These are phyloP conservation scores for Hordeum marinum DNA, from an alignment of 176 grass and related monocot species.

Conservation along the genomic window DNA sequence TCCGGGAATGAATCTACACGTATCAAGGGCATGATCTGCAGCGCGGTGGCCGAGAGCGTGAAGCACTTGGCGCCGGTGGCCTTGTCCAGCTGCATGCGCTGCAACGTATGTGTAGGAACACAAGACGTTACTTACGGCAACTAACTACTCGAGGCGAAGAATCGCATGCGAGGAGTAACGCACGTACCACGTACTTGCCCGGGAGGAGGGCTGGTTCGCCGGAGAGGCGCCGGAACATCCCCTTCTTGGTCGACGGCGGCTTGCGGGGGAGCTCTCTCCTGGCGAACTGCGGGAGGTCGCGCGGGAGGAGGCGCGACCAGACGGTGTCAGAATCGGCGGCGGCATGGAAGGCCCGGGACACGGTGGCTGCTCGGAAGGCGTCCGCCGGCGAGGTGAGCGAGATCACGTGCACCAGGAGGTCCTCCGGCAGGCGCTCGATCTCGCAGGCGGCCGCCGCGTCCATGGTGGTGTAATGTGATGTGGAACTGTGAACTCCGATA, in stretches of 20 bases:
- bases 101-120: not conserved
- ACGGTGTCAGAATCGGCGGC: conserved; percentile 51
- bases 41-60: conserved; percentile 48
- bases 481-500: too few species aligned
- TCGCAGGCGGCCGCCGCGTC: not conserved
- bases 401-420: not conserved
- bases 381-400: not conserved
- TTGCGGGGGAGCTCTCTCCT: too few species aligned
- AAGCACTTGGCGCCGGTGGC: conserved; percentile 52
- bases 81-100: conserved; percentile 54
- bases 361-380: not conserved
- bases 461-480: too few species aligned
- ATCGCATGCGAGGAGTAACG: too few species aligned
- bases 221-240: too few species aligned
- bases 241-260: too few species aligned
- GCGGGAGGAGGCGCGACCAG: conserved; percentile 29
- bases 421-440: not conserved
- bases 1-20: conserved; percentile 11
- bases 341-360: conserved; percentile 40
- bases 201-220: too few species aligned
- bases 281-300: too few species aligned
- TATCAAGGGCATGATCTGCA: conserved; percentile 44
- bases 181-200: too few species aligned
- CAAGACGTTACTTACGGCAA: too few species aligned
- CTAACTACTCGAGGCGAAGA: too few species aligned